Evolutionary conservation across 495 filamentous ascomycete genomes (phyloP), one percentile per base, ranked within the genome.

Genomic region (Penicillium subrubescens): DNA sequence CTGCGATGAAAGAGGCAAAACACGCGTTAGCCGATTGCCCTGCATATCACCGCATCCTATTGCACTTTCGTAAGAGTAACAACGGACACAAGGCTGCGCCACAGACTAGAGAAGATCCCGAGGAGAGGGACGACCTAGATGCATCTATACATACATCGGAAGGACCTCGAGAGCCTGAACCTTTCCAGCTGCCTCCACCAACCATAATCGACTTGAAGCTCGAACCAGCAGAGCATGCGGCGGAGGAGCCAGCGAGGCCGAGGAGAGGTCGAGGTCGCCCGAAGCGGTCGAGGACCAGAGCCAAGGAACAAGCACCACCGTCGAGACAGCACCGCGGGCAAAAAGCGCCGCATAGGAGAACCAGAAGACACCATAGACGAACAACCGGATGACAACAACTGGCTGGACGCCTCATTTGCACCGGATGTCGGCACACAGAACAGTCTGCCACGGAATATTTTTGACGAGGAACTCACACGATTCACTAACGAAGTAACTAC

Each of bases 1-100:
- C 29, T 19, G 64, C 64, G 2, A 50, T 59, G 35, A 37, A 48
- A 15, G 33, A 63, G 34, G 65, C 60, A 33, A 59, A 63, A 35
- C 55, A 59, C 48, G 60, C 60, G 48, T 19, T 63, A 23, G 39
- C 33, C 21, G 25, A 57, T 12, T 63, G 15, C 33, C 61, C 61
- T 51, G 31, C 43, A 8, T 63, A 63, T 35, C 61, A 63, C 46
- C 61, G 31, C 15, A 10, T 63, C 11, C 44, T 43, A n/a, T 43
- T 63, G 3, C 46, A 63, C 41, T 58, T 58, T 54, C 53, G 31
- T 19, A 56, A 37, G 17, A 37, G 3, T 10, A 35, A 10, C 4
- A 56, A 35, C 14, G 53, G 53, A 1, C 11, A 33, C 31, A 56
- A 5, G 17, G 5, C 15, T 12, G 14, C 19, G 19, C 5, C 29